phyloP scores from a whole-genome alignment of 1,284 basidiomycete genomes.

The Cutaneotrichosporon sp. region DNA sequence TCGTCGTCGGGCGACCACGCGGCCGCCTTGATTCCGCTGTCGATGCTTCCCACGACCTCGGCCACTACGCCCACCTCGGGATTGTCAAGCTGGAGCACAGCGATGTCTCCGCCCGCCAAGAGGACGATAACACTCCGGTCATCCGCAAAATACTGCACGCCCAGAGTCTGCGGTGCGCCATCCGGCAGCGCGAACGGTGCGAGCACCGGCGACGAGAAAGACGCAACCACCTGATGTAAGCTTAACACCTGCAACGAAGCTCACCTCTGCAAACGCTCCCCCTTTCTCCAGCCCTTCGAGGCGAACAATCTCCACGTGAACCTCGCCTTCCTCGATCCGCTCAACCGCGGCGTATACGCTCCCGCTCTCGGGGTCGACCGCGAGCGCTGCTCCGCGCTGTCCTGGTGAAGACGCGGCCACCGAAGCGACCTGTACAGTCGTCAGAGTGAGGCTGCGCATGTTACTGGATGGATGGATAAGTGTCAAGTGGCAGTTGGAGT shows the following conservation, averaged over 20 bases:
- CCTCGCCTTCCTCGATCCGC: slow-evolving; percentile 57
- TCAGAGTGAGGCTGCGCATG: slow-evolving; percentile 38
- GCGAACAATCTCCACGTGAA: slow-evolving; percentile 65
- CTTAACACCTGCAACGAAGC: slow-evolving; percentile 5
- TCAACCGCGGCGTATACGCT: slow-evolving; percentile 63
- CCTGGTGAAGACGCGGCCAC: slow-evolving; percentile 5
- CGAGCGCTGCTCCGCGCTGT: slow-evolving; percentile 21
- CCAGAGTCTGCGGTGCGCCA: slow-evolving; percentile 58
- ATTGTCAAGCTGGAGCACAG: slow-evolving; percentile 58
- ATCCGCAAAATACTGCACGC: slow-evolving; percentile 67
- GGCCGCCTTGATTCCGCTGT: slow-evolving; percentile 77
- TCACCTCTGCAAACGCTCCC: slow-evolving; percentile 27
- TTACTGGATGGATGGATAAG: background rate
- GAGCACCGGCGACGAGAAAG: slow-evolving; percentile 37
- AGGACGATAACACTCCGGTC: slow-evolving; percentile 64
- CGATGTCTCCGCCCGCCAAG: slow-evolving; percentile 74
- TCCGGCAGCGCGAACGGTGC: slow-evolving; percentile 40
- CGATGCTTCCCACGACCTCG: slow-evolving; percentile 81
- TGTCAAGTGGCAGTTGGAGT: background rate
- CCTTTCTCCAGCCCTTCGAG: slow-evolving; percentile 40
- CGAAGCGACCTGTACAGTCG: slow-evolving; percentile 23
- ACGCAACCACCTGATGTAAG: slow-evolving; percentile 30
- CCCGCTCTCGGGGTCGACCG: slow-evolving; percentile 67
- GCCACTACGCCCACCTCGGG: slow-evolving; percentile 59
- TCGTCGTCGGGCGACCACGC: slow-evolving; percentile 91